Percentiles rank a stretch among this genome's conserved stretches.
Evolutionary conservation across 805 yeast species (phyloP).

Genomic region (Yamadazyma scolyti): DNA sequence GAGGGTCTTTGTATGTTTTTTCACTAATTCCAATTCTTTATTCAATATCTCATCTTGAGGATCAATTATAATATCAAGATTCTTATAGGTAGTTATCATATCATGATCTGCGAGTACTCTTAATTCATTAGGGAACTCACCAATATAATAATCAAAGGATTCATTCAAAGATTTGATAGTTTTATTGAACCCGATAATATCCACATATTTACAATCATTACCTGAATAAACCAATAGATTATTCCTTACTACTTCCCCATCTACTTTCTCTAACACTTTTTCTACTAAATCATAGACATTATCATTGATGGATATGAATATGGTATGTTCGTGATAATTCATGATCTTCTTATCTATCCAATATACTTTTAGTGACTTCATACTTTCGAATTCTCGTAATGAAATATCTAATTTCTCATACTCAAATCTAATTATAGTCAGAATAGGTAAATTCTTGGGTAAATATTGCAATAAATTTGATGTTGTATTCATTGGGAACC

Average conservation of each 20-base stretch:
- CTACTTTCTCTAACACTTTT: conserved; percentile 40
- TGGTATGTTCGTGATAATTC: conserved; percentile 64
- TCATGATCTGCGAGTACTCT: conserved; percentile 35
- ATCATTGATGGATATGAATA: conserved; percentile 63
- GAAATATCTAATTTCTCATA: conserved; percentile 78
- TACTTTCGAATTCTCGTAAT: conserved; percentile 70
- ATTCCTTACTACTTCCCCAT: conserved; percentile 36
- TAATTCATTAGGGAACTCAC: conserved; percentile 41
- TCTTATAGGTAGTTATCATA: conserved; percentile 17
- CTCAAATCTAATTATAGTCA: conserved; percentile 47
- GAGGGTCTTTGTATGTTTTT: conserved; percentile 21
- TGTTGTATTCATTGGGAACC: conserved; percentile 41
- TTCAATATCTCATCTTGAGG: conserved; percentile 21
- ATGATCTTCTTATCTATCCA: conserved; percentile 67
- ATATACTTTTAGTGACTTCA: conserved; percentile 59
- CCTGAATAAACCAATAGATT: conserved; percentile 59
- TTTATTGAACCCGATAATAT: conserved; percentile 33
- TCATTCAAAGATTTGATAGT: conserved; percentile 32
- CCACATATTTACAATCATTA: conserved; percentile 33
- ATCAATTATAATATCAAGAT: conserved; percentile 17
- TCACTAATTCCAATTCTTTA: conserved; percentile 21
- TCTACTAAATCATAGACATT: conserved; percentile 50
- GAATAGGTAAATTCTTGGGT: conserved; percentile 40
- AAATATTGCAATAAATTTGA: conserved; percentile 38
- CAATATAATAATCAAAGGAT: conserved; percentile 35